Percentiles rank a stretch among this genome's conserved stretches.
Conservation (phyloP, 495 filamentous ascomycete species). For the Tricharina praecox region DNA sequence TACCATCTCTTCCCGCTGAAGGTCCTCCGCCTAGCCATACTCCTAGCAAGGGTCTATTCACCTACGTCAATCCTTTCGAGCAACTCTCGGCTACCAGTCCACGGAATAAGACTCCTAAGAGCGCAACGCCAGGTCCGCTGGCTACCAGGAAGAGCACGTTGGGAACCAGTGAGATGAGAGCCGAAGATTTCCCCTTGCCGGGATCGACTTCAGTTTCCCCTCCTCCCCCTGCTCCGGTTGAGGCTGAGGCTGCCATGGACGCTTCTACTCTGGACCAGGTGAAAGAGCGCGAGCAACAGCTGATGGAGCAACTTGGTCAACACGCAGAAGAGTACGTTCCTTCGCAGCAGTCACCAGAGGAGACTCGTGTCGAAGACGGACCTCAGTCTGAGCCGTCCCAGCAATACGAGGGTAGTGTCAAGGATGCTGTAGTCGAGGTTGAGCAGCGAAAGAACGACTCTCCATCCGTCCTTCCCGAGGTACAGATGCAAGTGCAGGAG, state of each 20-base stretch:
- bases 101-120: constrained; percentile 36
- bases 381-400: background rate
- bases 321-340: constrained; percentile 27
- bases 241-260: constrained; percentile 28
- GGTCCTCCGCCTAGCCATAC: constrained; percentile 1
- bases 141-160: constrained; percentile 18
- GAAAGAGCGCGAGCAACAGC: constrained; percentile 33
- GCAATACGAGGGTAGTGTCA: no score
- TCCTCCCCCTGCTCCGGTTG: constrained; percentile 15
- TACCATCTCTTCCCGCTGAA: background rate
- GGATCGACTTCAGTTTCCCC: constrained; percentile 10
- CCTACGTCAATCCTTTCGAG: constrained; percentile 66
- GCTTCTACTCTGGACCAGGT: constrained; percentile 27
- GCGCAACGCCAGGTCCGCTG: constrained; percentile 12
- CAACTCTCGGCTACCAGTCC: constrained; percentile 52
- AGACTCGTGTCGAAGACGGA: background rate
- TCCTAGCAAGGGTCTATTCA: constrained; percentile 39
- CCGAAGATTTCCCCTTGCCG: constrained; percentile 22
- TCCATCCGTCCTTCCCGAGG: background rate
- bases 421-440: background rate
- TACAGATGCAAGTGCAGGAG: constrained; percentile 26
- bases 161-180: constrained; percentile 16
- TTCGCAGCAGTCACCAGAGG: background rate
- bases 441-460: background rate
- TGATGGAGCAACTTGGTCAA: constrained; percentile 32